A percentile compares a stretch with the other conserved stretches of the same genome.
These are phyloP conservation scores for Dalbergia cochinchinensis DNA, from an alignment of 306 rosid genomes.

Conservation along the genomic window DNA sequence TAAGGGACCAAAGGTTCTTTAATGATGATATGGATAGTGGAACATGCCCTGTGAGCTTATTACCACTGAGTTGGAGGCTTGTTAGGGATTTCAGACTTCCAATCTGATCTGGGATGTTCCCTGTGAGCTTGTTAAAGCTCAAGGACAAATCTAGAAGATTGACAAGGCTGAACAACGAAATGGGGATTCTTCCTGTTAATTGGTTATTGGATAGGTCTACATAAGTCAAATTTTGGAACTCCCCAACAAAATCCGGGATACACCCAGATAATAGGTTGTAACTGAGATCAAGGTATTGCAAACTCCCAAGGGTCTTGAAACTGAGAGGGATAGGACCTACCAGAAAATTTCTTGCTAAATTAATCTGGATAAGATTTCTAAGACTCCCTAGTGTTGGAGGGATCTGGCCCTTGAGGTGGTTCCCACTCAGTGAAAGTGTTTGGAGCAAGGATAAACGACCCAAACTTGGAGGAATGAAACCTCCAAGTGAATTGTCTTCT, in stretches of 20 bases:
- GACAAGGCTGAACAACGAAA: constrained; percentile 67
- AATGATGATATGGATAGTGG: constrained; percentile 78
- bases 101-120: constrained; percentile 77
- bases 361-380: constrained; percentile 67
- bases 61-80: constrained; percentile 72
- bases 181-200: constrained; percentile 72
- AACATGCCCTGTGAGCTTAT: constrained; percentile 70
- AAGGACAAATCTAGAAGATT: constrained; percentile 80
- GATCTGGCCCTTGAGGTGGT: constrained; percentile 77
- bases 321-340: constrained; percentile 73
- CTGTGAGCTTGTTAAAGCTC: constrained; percentile 78
- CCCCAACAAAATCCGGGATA: constrained; percentile 75
- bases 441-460: constrained; percentile 75
- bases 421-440: constrained; percentile 74
- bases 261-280: constrained; percentile 70
- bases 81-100: constrained; percentile 73
- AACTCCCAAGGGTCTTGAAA: constrained; percentile 56
- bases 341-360: constrained; percentile 72
- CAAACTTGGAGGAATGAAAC: constrained; percentile 81
- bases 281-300: constrained; percentile 86
- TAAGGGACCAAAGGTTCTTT: constrained; percentile 87
- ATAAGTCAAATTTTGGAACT: constrained; percentile 60
- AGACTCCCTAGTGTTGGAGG: constrained; percentile 76
- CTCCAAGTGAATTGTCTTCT: constrained; percentile 81
- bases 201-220: constrained; percentile 84